Evolutionary conservation across 257 asterid species (phyloP).

Genomic region (Lithospermum erythrorhizon): DNA sequence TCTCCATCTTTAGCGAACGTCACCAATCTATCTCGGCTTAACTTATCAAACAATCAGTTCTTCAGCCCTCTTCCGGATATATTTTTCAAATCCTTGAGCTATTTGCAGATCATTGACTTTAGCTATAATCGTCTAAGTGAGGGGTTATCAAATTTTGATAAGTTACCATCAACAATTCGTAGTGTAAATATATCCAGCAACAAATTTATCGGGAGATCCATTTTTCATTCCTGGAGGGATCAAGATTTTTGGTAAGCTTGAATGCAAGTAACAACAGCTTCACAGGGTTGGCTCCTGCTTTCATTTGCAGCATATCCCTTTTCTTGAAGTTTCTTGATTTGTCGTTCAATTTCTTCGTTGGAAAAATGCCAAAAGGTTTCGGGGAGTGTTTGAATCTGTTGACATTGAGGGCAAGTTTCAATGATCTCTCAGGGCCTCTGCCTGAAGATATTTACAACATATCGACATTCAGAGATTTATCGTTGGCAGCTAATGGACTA

Average conservation of each 20-base stretch:
- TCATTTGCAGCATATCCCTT: constrained; percentile 4
- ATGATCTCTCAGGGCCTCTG: constrained; percentile 1
- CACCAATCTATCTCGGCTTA: constrained; percentile 13
- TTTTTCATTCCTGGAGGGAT: background rate
- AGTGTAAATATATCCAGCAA: constrained; percentile 10
- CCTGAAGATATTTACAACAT: constrained; percentile 7
- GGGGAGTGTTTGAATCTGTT: constrained; percentile 5
- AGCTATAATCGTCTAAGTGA: constrained; percentile 15
- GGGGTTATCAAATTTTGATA: background rate
- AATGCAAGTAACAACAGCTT: constrained; percentile 10
- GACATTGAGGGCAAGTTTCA: constrained; percentile 8
- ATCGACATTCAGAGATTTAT: constrained; percentile 1
- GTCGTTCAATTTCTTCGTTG: constrained; percentile 4
- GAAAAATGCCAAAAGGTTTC: constrained; percentile 9
- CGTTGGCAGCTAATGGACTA: constrained; percentile 4
- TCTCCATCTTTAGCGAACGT: constrained; percentile 18
- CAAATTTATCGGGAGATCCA: constrained; percentile 4
- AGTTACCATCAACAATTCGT: constrained; percentile 6
- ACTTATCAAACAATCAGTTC: constrained; percentile 20
- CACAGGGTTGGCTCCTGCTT: constrained; percentile 2
- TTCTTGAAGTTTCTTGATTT: constrained; percentile 5
- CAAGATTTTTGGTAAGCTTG: constrained; percentile 5
- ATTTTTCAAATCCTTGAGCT: constrained; percentile 5
- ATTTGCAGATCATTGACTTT: constrained; percentile 12
- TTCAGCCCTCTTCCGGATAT: constrained; percentile 12